Evolutionary conservation across 495 filamentous ascomycete genomes (phyloP), one percentile per base, ranked within the genome.

Genomic region (Cercophora sp.): DNA sequence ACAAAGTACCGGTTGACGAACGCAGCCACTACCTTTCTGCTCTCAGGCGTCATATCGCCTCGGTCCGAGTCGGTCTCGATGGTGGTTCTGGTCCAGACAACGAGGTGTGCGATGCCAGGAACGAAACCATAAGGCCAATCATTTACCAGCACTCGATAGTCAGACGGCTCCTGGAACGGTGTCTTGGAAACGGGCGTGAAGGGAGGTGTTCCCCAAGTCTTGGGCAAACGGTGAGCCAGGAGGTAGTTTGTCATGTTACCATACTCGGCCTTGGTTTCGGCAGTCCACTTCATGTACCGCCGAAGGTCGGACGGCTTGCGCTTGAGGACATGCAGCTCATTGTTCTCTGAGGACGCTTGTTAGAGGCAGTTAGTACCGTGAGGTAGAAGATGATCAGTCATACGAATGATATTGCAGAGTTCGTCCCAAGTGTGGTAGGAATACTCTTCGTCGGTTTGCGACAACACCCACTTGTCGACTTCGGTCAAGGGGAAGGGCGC

Each of bases 111-210:
- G 60, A 96, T 87, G 26, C 83, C 85, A 5, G 81, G 72, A 0
- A 64, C 78, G 22, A 91, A 62, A 0, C 86, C 91, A 64, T 96
- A 96, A 1, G 90, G 90, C 91, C 91, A 96, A 72, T 96, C 90
- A 60, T 96, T 96, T 51, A 77, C 73, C 23, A 95, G 72, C 52
- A 94, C 85, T 56, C 78, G 83, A 68, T 81, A 90, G 72, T 95
- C 89, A 40, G 74, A 73, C 18, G 77, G 70, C 56, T 90, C 76
- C 34, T 75, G 76, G 63, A 92, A 91, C 29, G 87, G 87, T n/a
- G 67, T 71, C 25, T 70, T 56, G 13, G 79, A 83, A 36, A 61
- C 63, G 3, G 73, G 70, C 8, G 57, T 65, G 64, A 85, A 85
- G 27, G 73, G 71, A 11, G 77, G 74, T 18, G 67, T 63, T 3